Evolutionary conservation across 2,329 filamentous ascomycete species (phyloP).

Genomic region (Ophiostoma angusticollis): DNA sequence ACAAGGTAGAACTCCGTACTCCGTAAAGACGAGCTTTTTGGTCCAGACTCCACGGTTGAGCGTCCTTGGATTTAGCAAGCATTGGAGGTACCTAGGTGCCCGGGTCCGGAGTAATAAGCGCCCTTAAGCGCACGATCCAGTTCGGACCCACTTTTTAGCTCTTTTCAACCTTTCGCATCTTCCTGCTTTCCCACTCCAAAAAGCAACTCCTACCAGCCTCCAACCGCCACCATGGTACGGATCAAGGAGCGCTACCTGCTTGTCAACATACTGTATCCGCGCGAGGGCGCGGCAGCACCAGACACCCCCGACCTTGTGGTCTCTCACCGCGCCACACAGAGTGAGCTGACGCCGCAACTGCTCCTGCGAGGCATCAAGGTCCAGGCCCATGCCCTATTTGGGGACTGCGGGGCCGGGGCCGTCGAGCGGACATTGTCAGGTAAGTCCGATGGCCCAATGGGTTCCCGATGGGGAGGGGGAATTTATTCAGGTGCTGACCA

Average conservation of each 20-base stretch:
- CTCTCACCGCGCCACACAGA: constrained; percentile 67
- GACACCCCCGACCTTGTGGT: constrained; percentile 47
- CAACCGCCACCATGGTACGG: constrained; percentile 67
- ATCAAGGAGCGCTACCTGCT: constrained; percentile 93
- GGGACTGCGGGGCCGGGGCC: constrained; percentile 75
- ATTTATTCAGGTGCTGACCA: not conserved
- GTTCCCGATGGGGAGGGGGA: too few species aligned
- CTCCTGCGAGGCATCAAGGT: constrained; percentile 59
- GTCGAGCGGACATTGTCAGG: constrained; percentile 56
- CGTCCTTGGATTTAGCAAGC: too few species aligned
- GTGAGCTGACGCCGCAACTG: constrained; percentile 51
- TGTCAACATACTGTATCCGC: constrained; percentile 84
- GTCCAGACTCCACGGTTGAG: too few species aligned
- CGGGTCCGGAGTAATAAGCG: too few species aligned
- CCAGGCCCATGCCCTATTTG: constrained; percentile 62
- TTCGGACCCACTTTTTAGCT: too few species aligned
- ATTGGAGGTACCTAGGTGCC: too few species aligned
- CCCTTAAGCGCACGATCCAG: too few species aligned
- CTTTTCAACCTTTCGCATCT: too few species aligned
- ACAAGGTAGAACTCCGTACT: too few species aligned
- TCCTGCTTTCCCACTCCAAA: too few species aligned
- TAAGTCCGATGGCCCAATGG: constrained; percentile 23
- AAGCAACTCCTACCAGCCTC: too few species aligned
- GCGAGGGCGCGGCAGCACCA: constrained; percentile 28
- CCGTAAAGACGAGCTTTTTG: too few species aligned